Evolutionary conservation across 805 yeast genomes (phyloP).

Genomic region (Kuraishia ogatae): DNA sequence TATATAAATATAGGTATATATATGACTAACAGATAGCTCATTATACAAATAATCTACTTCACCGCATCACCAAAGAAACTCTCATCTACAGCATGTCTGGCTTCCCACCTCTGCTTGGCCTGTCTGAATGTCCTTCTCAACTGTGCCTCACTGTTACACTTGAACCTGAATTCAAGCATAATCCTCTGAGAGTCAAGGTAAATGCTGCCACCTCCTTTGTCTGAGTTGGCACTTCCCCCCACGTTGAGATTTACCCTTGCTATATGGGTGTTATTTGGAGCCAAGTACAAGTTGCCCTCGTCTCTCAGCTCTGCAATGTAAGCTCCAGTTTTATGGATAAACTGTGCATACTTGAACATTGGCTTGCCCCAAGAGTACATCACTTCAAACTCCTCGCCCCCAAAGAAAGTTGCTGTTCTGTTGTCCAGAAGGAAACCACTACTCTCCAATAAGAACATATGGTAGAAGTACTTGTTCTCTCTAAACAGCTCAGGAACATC

Average conservation of each 20-base stretch:
- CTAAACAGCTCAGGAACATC: constrained; percentile 25
- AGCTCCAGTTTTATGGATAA: constrained; percentile 82
- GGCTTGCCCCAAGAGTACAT: constrained; percentile 91
- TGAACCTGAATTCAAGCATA: constrained; percentile 57
- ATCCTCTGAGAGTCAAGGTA: constrained; percentile 63
- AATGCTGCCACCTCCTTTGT: constrained; percentile 14
- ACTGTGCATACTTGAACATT: constrained; percentile 74
- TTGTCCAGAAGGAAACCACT: constrained; percentile 78
- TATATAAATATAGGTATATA: too few relatives aligned
- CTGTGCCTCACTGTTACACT: constrained; percentile 44
- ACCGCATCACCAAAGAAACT: background rate
- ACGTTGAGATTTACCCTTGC: constrained; percentile 53
- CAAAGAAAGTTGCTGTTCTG: constrained; percentile 59
- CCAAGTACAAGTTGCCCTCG: constrained; percentile 69
- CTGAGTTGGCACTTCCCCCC: constrained; percentile 15
- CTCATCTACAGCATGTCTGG: constrained; percentile 20
- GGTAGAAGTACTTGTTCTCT: constrained; percentile 64
- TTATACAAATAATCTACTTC: too few relatives aligned
- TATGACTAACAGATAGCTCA: too few relatives aligned
- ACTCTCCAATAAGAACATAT: constrained; percentile 57
- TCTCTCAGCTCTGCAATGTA: constrained; percentile 82
- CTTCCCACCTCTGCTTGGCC: constrained; percentile 43
- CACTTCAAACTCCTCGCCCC: constrained; percentile 47
- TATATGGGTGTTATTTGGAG: constrained; percentile 81
- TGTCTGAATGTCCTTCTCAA: constrained; percentile 47